Conservation (phyloP, 805 yeast species). For the Jamesozyma rosinii region DNA sequence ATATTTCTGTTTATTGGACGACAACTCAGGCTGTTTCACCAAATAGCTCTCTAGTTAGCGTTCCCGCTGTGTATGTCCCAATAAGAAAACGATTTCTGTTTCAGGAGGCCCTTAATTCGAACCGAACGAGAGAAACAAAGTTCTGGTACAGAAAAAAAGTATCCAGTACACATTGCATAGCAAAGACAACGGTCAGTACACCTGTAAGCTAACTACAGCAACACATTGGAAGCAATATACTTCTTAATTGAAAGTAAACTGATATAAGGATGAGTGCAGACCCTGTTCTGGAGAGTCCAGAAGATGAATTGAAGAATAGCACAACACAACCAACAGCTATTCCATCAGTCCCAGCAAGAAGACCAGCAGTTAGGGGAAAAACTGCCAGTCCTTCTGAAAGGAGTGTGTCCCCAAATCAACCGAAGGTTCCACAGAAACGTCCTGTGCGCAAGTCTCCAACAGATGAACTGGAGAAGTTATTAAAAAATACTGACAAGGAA, state of each 20-base stretch:
- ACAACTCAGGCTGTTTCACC: too few species aligned
- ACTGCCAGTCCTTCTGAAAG: neutral
- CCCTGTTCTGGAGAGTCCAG: neutral
- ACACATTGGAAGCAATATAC: neutral
- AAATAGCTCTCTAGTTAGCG: too few species aligned
- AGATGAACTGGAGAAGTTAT: slow-evolving; percentile 6
- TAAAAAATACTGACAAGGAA: slow-evolving; percentile 8
- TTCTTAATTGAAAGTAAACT: neutral
- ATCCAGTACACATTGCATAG: too few species aligned
- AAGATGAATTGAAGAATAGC: neutral
- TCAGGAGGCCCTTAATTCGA: neutral
- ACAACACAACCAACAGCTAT: neutral
- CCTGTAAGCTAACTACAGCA: too few species aligned
- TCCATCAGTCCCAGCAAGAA: slow-evolving; percentile 4
- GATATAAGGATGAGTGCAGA: neutral
- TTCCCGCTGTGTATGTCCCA: too few species aligned
- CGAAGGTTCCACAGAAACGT: slow-evolving; percentile 3
- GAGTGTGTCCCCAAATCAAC: neutral
- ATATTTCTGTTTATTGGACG: too few species aligned
- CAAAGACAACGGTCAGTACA: too few species aligned
- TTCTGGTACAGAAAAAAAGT: neutral
- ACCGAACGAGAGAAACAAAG: neutral
- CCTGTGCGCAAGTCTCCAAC: slow-evolving; percentile 9
- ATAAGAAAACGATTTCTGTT: too few species aligned
- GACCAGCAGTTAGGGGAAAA: slow-evolving; percentile 2